Evolutionary conservation across 2,329 filamentous ascomycete genomes (phyloP).

Genomic region (Curvularia eragrostidis): DNA sequence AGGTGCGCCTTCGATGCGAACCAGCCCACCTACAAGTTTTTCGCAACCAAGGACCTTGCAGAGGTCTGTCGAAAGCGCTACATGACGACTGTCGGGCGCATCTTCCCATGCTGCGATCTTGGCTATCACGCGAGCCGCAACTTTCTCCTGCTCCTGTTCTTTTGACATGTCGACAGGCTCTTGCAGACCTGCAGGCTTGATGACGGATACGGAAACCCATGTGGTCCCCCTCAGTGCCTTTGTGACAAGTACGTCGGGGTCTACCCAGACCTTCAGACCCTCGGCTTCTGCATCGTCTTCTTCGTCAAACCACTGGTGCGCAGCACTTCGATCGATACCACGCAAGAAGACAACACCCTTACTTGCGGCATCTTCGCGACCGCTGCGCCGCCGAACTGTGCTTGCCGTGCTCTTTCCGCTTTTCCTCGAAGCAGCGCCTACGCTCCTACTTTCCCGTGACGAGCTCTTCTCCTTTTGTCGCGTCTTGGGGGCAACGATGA

Average conservation of each 20-base stretch:
- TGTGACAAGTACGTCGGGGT: constrained; percentile 74
- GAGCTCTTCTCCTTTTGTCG: constrained; percentile 71
- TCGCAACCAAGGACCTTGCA: constrained; percentile 75
- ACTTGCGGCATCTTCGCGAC: constrained; percentile 69
- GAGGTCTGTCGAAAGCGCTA: constrained; percentile 77
- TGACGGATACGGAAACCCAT: constrained; percentile 83
- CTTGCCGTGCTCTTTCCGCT: constrained; percentile 78
- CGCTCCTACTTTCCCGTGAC: constrained; percentile 78
- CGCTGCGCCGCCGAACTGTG: constrained; percentile 66
- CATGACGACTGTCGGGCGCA: constrained; percentile 80
- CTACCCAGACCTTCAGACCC: constrained; percentile 81
- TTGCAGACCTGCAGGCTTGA: constrained; percentile 80
- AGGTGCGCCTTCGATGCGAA: constrained; percentile 85
- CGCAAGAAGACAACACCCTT: constrained; percentile 76
- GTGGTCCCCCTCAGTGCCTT: constrained; percentile 77
- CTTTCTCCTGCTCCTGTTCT: constrained; percentile 65
- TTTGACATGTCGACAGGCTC: constrained; percentile 74
- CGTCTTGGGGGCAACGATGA: constrained; percentile 94
- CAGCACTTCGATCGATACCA: constrained; percentile 74
- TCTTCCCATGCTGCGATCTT: constrained; percentile 81
- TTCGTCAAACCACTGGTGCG: constrained; percentile 80
- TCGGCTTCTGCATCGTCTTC: constrained; percentile 57
- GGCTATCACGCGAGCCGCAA: constrained; percentile 75
- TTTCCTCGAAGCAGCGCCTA: constrained; percentile 78
- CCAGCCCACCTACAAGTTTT: constrained; percentile 81